Evolutionary conservation across 805 yeast species (phyloP).

Genomic region (Clavispora phyllophila): DNA sequence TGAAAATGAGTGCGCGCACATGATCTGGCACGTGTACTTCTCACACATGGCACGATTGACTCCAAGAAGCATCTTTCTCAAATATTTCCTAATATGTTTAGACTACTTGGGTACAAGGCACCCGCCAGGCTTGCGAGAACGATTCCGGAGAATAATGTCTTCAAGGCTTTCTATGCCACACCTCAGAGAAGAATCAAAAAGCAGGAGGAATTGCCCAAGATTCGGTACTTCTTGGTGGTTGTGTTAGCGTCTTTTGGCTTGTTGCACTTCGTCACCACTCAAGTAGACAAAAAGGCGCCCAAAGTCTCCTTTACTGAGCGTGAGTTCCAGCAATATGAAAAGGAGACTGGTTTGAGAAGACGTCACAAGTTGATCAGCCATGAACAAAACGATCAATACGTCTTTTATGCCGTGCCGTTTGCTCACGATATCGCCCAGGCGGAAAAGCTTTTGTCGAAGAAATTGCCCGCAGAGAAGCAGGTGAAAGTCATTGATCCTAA

Average conservation of each 20-base stretch:
- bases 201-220: conserved; percentile 20
- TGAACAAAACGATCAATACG: conserved; percentile 34
- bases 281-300: conserved; percentile 27
- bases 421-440: conserved; percentile 16
- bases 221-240: conserved; percentile 34
- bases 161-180: neutral
- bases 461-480: conserved; percentile 14
- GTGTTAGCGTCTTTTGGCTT: conserved; percentile 28
- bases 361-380: conserved; percentile 38
- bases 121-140: neutral
- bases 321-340: conserved; percentile 46
- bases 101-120: neutral
- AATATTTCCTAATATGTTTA: neutral
- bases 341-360: conserved; percentile 48
- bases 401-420: conserved; percentile 37
- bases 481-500: conserved; percentile 48
- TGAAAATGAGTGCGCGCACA: neutral
- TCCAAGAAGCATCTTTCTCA: no score
- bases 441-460: conserved; percentile 6
- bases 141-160: neutral
- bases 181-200: conserved; percentile 3
- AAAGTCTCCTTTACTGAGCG: conserved; percentile 42
- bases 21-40: neutral
- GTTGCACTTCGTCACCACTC: conserved; percentile 26
- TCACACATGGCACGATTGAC: neutral